These are phyloP conservation scores for Akanthomyces lecanii DNA, from an alignment of 2,329 filamentous ascomycete genomes.

Conservation along the genomic window DNA sequence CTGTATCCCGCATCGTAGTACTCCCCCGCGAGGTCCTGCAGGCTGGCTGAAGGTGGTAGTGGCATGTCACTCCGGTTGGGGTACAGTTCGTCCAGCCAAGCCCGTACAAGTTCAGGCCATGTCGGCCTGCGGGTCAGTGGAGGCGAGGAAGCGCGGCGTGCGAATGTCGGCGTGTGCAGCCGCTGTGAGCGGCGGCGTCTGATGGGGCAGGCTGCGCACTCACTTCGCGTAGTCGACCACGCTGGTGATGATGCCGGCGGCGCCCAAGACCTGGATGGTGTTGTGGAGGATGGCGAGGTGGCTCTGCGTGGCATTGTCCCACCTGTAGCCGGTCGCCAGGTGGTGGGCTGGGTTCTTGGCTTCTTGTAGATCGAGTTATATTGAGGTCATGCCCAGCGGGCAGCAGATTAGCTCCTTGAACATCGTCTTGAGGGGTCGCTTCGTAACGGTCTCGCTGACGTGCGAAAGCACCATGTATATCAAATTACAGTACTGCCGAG, in stretches of 20 bases:
- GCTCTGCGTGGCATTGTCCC: not conserved
- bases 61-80: not conserved
- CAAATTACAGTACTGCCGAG: slow-evolving; percentile 42
- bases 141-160: not conserved
- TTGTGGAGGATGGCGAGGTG: not conserved
- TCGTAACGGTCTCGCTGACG: slow-evolving; percentile 35
- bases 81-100: not conserved
- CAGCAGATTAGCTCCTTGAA: slow-evolving; percentile 34
- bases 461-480: slow-evolving; percentile 40
- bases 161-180: not conserved
- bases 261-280: not conserved
- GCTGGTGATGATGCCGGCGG: slow-evolving; percentile 9
- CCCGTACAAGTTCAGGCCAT: not conserved
- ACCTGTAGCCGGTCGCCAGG: slow-evolving; percentile 4
- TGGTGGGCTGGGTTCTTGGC: slow-evolving; percentile 5
- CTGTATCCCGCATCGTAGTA: not conserved
- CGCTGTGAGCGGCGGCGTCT: not conserved
- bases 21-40: not conserved
- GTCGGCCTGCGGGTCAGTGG: accelerated
- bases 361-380: slow-evolving; percentile 24
- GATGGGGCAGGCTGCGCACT: not conserved
- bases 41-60: not conserved
- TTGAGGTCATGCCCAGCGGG: slow-evolving; percentile 40
- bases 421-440: slow-evolving; percentile 31
- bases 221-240: slow-evolving; percentile 8